These are phyloP conservation scores for Amanita pseudoporphyria DNA, from an alignment of 768 basidiomycete species.

Conservation along the genomic window DNA sequence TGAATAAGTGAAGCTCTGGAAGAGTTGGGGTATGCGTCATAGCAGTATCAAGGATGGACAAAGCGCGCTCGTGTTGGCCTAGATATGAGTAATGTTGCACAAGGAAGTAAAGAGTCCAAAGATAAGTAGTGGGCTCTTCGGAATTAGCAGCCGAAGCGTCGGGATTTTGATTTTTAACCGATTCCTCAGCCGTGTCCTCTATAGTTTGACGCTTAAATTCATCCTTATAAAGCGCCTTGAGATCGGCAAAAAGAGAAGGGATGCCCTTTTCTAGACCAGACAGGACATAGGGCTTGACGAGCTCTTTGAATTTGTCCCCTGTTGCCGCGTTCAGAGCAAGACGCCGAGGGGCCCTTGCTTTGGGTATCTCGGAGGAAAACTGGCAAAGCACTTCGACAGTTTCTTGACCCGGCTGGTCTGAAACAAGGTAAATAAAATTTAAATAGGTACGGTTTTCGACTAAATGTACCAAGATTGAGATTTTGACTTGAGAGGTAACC, in stretches of 20 bases:
- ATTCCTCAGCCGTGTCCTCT: conserved; percentile 55
- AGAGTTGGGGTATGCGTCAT: conserved; percentile 85
- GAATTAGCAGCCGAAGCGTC: conserved; percentile 16
- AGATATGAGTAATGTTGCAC: conserved; percentile 80
- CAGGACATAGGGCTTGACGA: conserved; percentile 58
- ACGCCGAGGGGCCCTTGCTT: conserved; percentile 62
- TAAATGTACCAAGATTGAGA: conserved; percentile 49
- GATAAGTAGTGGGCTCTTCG: conserved; percentile 68
- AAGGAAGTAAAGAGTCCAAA: conserved; percentile 95
- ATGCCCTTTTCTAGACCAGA: conserved; percentile 73
- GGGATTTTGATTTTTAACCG: conserved; percentile 17
- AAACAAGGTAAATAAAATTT: conserved; percentile 24
- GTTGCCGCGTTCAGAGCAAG: conserved; percentile 60
- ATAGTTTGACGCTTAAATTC: conserved; percentile 55
- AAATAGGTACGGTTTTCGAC: neutral
- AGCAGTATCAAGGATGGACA: conserved; percentile 56
- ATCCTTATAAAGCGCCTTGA: conserved; percentile 76
- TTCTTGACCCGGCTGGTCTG: conserved; percentile 39
- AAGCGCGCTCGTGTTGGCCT: conserved; percentile 37
- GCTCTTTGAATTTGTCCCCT: conserved; percentile 58
- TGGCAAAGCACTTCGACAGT: conserved; percentile 50
- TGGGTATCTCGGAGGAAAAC: conserved; percentile 54
- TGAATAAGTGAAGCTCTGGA: conserved; percentile 79
- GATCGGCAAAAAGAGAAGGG: conserved; percentile 87
- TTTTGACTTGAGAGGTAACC: conserved; percentile 62